Base-by-base conservation (phyloP, 1,139 yeast species). In the Saccharomyces pastorianus region DNA sequence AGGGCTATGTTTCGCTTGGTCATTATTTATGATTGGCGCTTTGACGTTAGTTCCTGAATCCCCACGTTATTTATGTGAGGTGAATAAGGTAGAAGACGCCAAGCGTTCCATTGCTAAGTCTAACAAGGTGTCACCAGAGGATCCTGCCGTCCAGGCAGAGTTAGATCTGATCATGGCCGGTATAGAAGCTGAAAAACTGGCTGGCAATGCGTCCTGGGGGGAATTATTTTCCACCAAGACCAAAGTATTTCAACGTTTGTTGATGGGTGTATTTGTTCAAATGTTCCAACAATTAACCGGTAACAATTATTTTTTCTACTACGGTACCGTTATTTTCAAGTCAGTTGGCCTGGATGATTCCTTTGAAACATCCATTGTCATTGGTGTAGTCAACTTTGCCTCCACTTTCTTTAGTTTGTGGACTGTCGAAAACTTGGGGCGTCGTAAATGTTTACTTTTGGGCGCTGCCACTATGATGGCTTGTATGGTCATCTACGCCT, bases 271-370 rank as follows among this genome's bases (percentile, higher is more conserved):
- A 55, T 64, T 80, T 70, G 68, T 85, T 59, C 86, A 83, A 75
- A 76, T 83, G 34, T 72, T 84, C 63, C 91, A 85, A 73, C 91
- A 85, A 73, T 77, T 85, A 61, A 81, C 85, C 57, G 89, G 88
- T 76, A 78, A 80, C 66, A 84, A 83, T 74, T 84, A 83, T 70
- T 83, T 84, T 73, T 83, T 83, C 77, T 83, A 83, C 74, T 83
- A 83, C 65, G 85, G 86, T 65, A 83, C 88, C 58, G 78, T 84
- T 51, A 77, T 83, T 67, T 83, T 83, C 78, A 72, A 80, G 66
- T 82, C 88, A 58, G 85, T 83, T 62, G 89, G 89, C 61, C 73
- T 84, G 67, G 61, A 70, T 53, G 87, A 83, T 68, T 80, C 90
- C 29, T 85, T 80, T 72, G 77, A 82, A 68, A 83, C 89, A 31